A percentile compares a stretch with the other conserved stretches of the same genome.
phyloP scores from a whole-genome alignment of 768 basidiomycete species.

The Inosperma sp. region DNA sequence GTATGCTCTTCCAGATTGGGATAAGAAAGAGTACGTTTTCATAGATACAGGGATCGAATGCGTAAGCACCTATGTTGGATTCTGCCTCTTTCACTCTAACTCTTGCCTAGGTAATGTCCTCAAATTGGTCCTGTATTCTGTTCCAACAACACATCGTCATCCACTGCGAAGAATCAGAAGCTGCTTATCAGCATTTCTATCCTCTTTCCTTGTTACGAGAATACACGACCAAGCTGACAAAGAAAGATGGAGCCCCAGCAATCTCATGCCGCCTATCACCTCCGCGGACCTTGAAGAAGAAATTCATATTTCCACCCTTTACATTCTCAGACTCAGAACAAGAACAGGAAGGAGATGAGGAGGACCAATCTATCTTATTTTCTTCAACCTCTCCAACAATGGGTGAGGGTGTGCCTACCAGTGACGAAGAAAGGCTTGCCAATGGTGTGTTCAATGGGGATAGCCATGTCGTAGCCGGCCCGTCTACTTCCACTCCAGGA shows the following conservation, averaged over 20 bases:
- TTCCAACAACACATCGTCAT: conserved; percentile 64
- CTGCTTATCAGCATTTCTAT: conserved; percentile 67
- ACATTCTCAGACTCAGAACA: conserved; percentile 11
- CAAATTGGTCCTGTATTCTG: conserved; percentile 76
- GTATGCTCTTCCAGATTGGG: conserved; percentile 65
- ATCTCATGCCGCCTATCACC: conserved; percentile 42
- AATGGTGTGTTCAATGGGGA: conserved; percentile 13
- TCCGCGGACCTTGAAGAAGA: conserved; percentile 44
- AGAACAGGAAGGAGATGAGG: conserved; percentile 14
- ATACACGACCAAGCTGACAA: conserved; percentile 27
- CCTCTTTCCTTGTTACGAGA: conserved; percentile 42
- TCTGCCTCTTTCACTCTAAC: too few species aligned
- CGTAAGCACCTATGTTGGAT: conserved; percentile 43
- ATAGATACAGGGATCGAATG: conserved; percentile 72
- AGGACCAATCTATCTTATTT: not conserved
- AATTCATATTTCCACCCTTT: conserved; percentile 44
- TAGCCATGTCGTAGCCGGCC: not conserved
- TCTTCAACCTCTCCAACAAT: too few species aligned
- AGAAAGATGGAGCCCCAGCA: conserved; percentile 32
- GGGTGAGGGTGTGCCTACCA: not conserved
- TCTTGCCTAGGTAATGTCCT: conserved; percentile 64
- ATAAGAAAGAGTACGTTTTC: conserved; percentile 60
- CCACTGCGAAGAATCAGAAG: conserved; percentile 65
- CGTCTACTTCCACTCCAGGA: conserved; percentile 6
- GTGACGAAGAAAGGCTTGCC: conserved; percentile 1